Base-by-base conservation (phyloP, 225 moss, liverwort and hornwort genomes). In the Polytrichum commune region DNA sequence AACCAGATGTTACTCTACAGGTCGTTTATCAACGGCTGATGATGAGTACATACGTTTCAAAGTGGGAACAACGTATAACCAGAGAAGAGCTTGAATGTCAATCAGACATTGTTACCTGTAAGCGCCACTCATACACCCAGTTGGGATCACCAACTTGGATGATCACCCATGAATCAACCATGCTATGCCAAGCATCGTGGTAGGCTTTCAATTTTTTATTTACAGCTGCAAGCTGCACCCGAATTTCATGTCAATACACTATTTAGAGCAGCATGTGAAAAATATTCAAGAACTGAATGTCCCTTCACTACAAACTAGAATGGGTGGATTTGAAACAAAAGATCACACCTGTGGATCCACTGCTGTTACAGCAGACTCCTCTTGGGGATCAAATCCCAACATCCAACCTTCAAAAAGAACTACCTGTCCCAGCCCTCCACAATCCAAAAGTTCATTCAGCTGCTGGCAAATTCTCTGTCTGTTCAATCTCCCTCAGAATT, bases 331-430 rank as follows among this genome's bases (percentile, higher is more conserved):
- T 46, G 46, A 46, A 46, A 10, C 3, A 19, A 16, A 53, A 71
- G 65, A 65, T 64, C 60, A 20, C 60, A 92, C 95, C 83, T 87
- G 84, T 8, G 91, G 79, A 74, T 90, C 88, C 72, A 95, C 73
- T 70, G 89, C 81, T 32, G 78, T 81, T 23, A 95, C 91, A 62
- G 55, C 73, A 24, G 86, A 73, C 70, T 83, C 77, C 4, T 80
- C 80, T 75, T 82, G 83, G 70, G 92, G 86, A 76, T 95, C 95
- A 75, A 89, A 95, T 20, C 95, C 95, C 60, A 95, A 86, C 95
- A 95, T 95, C 95, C 95, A 95, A 23, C 95, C 95, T 81, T 95
- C 92, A 77, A 95, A 90, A 57, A 95, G 84, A 67, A 95, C 80
- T 29, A 95, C 87, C 95, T 95, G 92, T 72, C 78, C 78, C 56